Evolutionary conservation across 2,329 filamentous ascomycete species (phyloP), one percentile per base, ranked within the genome.

Genomic region (Xylariaceae sp.): DNA sequence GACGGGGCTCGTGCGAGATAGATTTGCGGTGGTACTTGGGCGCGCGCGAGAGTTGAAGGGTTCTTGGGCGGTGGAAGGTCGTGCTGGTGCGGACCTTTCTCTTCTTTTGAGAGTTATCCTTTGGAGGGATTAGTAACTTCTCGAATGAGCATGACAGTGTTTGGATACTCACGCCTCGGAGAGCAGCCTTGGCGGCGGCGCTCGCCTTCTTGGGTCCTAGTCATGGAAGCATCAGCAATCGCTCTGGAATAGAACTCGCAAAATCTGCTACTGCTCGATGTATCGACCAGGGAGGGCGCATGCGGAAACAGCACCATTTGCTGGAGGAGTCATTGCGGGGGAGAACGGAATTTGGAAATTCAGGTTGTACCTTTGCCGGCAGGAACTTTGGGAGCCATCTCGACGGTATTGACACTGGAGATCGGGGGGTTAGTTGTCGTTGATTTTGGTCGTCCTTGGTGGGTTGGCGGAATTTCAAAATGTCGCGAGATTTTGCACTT

Each of bases 11-110:
- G 71, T 91, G 85, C 63, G 87, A 84, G 68, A 98, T 82, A 58
- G 89, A 90, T 81, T 93, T 95, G 78, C 91, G 89, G 59, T 88
- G 90, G 81, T 95, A 97, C 78, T 95, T 95, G 71, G 91, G 90
- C 38, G 84, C 72, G 66, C 93, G 88, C 62, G 89, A 87, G 62
- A 96, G 83, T 72, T 86, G 76, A 64, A 96, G 87, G 57, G 90
- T 97, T 85, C 97, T 97, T 66, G 93, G 93, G 64, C 82, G 83
- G 83, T 95, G 91, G 87, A 97, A 98, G 69, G 85, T 90, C 62
- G 91, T 95, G 69, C 81, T 89, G 67, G 81, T 81, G 69, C 91
- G 86, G 73, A 94, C 83, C 81, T 96, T 96, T 76, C 82, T 82
- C 74, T 86, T 82, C 82, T 95, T 95, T 76, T 93, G 82, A 50